A percentile compares a stretch with the other conserved stretches of the same genome.
Conservation (phyloP, 2,329 filamentous ascomycete species). For the Dryadomyces quercus-mongolicae region DNA sequence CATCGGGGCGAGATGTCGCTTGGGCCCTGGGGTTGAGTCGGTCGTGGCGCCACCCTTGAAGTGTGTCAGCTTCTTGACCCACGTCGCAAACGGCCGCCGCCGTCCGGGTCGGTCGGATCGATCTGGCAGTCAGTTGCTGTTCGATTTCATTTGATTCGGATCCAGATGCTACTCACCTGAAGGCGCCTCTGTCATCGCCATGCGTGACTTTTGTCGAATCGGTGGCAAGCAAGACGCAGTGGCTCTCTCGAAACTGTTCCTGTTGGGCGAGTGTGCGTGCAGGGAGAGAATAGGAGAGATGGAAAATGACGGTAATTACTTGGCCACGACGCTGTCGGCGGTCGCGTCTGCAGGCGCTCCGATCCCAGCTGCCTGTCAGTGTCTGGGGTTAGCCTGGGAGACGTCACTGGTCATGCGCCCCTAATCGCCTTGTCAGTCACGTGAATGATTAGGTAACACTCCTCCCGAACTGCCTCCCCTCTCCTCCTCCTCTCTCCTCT, state of each 20-base stretch:
- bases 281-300: no score
- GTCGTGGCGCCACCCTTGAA: slow-evolving; percentile 59
- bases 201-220: background rate
- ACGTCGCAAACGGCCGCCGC: slow-evolving; percentile 77
- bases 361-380: no score
- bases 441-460: no score
- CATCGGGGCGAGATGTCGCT: slow-evolving; percentile 27
- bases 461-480: no score
- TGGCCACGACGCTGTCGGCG: no score
- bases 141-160: no score
- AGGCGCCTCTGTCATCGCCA: background rate
- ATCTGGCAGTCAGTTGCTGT: slow-evolving; percentile 33
- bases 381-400: background rate
- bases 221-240: no score
- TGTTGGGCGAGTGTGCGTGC: no score
- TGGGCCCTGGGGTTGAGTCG: slow-evolving; percentile 33
- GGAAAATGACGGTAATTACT: no score
- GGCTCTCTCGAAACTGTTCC: no score
- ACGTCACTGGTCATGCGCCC: no score
- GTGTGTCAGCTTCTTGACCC: slow-evolving; percentile 88
- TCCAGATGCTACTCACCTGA: background rate
- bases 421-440: background rate
- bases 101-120: slow-evolving; percentile 50
- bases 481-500: no score
- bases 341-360: background rate